Conservation (phyloP, 371 early-diverging fungal genomes). For the Coemansia sp. region DNA sequence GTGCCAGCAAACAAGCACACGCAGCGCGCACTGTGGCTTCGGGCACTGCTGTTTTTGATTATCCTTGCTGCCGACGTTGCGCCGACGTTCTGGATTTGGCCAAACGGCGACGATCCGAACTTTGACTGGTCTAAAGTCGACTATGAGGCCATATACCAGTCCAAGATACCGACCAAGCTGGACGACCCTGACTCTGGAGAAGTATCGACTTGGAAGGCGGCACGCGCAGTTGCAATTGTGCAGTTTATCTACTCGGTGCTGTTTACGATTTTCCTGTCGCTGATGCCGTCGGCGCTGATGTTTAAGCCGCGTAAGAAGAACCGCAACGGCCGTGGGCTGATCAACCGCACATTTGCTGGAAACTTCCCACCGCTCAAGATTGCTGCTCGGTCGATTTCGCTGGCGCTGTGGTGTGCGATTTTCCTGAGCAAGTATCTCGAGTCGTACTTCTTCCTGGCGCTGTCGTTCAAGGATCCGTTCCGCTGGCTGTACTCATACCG, state of each 20-base stretch:
- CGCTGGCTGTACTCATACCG: slow-evolving; percentile 63
- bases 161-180: slow-evolving; percentile 21
- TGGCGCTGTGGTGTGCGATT: slow-evolving; percentile 73
- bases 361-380: slow-evolving; percentile 73
- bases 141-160: slow-evolving; percentile 30
- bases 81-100: slow-evolving; percentile 66
- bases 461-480: slow-evolving; percentile 81
- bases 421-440: slow-evolving; percentile 78
- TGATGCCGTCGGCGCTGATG: slow-evolving; percentile 66
- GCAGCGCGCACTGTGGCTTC: slow-evolving; percentile 60
- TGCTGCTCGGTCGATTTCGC: slow-evolving; percentile 74
- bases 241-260: slow-evolving; percentile 67
- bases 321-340: slow-evolving; percentile 55
- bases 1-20: slow-evolving; percentile 64
- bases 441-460: slow-evolving; percentile 81
- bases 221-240: slow-evolving; percentile 61
- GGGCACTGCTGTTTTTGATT: slow-evolving; percentile 61
- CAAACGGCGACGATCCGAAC: slow-evolving; percentile 50
- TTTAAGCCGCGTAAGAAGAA: slow-evolving; percentile 60
- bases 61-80: slow-evolving; percentile 65
- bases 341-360: slow-evolving; percentile 72
- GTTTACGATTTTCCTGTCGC: slow-evolving; percentile 65
- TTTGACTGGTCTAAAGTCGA: slow-evolving; percentile 38
- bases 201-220: slow-evolving; percentile 53
- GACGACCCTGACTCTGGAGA: slow-evolving; percentile 13